A percentile compares a stretch with the other conserved stretches of the same genome.
These are phyloP conservation scores for Rubroshorea leprosula DNA, from an alignment of 345 rosid genomes.

Conservation along the genomic window DNA sequence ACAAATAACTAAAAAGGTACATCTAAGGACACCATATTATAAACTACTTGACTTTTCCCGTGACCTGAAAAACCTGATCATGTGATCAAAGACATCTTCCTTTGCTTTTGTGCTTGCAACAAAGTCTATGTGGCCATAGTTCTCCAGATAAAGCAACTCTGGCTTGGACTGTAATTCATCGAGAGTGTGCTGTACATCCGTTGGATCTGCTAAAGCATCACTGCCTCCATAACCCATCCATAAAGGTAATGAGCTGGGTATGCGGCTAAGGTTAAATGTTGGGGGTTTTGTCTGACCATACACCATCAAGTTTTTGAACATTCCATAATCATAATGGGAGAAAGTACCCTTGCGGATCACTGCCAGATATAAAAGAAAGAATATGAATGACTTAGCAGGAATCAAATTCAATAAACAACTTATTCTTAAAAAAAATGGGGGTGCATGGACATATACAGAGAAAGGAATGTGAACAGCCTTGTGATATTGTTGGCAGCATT, in stretches of 20 bases:
- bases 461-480: too few species aligned
- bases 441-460: too few species aligned
- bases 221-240: constrained; percentile 90
- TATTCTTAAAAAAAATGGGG: too few species aligned
- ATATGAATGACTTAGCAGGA: background rate
- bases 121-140: constrained; percentile 76
- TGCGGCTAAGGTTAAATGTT: constrained; percentile 48
- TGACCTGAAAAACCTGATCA: constrained; percentile 65
- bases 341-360: constrained; percentile 94
- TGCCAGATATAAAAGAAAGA: constrained; percentile 19
- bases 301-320: constrained; percentile 46
- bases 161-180: constrained; percentile 47
- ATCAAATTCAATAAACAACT: too few species aligned
- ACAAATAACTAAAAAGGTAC: too few species aligned
- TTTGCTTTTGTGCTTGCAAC: constrained; percentile 47
- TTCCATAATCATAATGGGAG: constrained; percentile 68
- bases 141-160: constrained; percentile 60
- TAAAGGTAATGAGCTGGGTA: constrained; percentile 66
- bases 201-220: constrained; percentile 64
- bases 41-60: constrained; percentile 32
- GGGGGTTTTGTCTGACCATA: constrained; percentile 66
- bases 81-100: constrained; percentile 50
- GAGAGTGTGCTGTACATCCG: constrained; percentile 63
- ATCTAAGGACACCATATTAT: constrained; percentile 16
- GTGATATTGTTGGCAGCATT: too few species aligned